These are phyloP conservation scores for Sonneratia alba DNA, from an alignment of 345 rosid genomes.

Conservation along the genomic window DNA sequence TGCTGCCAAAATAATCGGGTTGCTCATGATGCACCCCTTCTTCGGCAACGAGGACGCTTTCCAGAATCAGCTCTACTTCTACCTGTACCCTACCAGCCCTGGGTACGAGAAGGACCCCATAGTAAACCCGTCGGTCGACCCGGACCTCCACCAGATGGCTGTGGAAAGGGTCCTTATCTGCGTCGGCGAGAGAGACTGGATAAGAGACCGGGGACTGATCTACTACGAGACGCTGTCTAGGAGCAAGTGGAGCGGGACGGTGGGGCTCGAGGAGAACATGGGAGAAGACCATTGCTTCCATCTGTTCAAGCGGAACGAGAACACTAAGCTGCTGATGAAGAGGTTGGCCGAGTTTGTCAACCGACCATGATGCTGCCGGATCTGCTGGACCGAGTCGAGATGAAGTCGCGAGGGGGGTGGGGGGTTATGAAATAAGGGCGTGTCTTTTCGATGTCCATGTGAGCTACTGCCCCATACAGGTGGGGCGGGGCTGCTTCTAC, in stretches of 20 bases:
- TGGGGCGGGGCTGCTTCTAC: too few species aligned
- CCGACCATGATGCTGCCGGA: not conserved
- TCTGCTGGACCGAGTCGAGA: too few species aligned
- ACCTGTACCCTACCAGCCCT: conserved; percentile 17
- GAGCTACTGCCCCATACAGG: too few species aligned
- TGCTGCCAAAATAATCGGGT: conserved; percentile 16
- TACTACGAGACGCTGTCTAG: conserved; percentile 19
- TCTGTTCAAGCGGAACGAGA: conserved; percentile 12
- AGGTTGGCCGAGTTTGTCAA: conserved; percentile 15
- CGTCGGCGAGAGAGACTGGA: conserved; percentile 17
- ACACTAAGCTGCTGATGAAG: conserved; percentile 13
- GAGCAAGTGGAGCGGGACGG: conserved; percentile 27
- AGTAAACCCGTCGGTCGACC: conserved; percentile 22
- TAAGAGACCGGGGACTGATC: conserved; percentile 10
- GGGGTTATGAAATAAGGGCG: too few species aligned
- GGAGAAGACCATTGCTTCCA: conserved; percentile 29
- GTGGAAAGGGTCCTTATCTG: conserved; percentile 17
- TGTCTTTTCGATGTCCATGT: too few species aligned
- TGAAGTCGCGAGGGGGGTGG: too few species aligned
- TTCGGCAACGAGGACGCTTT: conserved; percentile 30
- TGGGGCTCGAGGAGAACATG: conserved; percentile 17
- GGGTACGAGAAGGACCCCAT: conserved; percentile 25
- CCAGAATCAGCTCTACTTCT: conserved; percentile 19
- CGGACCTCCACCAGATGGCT: conserved; percentile 21
- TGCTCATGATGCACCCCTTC: conserved; percentile 31